A percentile compares a stretch with the other conserved stretches of the same genome.
phyloP scores from a whole-genome alignment of 208 protist species.

The Giardia duodenalis region DNA sequence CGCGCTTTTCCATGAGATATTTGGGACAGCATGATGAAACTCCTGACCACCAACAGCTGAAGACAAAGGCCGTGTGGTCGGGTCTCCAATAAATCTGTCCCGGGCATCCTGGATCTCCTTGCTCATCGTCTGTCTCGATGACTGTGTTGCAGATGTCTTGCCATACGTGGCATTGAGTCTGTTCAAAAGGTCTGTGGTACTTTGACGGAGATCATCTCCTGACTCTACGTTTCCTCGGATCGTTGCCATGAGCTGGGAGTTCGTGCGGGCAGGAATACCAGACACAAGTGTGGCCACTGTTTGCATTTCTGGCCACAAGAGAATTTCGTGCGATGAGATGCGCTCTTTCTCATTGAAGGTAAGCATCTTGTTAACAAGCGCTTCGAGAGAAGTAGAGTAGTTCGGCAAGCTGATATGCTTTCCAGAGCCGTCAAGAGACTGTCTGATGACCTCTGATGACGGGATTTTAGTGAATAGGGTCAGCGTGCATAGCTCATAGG shows the following conservation, averaged over 20 bases:
- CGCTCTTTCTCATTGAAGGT: background rate
- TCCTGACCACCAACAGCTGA: too few relatives aligned
- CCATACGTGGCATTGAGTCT: background rate
- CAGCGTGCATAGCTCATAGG: background rate
- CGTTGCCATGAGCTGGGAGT: too few relatives aligned
- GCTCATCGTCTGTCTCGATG: too few relatives aligned
- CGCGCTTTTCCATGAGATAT: background rate
- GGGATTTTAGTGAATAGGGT: background rate
- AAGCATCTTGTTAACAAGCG: background rate
- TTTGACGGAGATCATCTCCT: background rate
- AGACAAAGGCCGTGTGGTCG: background rate
- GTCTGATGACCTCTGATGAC: background rate
- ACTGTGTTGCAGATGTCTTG: background rate
- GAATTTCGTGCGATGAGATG: background rate
- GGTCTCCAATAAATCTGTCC: background rate
- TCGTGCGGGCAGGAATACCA: too few relatives aligned
- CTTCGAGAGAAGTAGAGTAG: background rate
- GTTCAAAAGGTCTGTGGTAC: background rate
- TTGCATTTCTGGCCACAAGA: background rate
- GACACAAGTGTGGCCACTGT: too few relatives aligned
- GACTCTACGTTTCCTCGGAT: too few relatives aligned
- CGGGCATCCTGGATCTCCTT: too few relatives aligned
- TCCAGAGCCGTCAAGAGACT: background rate
- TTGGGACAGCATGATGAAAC: too few relatives aligned
- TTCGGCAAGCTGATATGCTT: background rate